Evolutionary conservation across 1,284 basidiomycete genomes (phyloP), one percentile per base, ranked within the genome.

Genomic region (Athelia sp.): DNA sequence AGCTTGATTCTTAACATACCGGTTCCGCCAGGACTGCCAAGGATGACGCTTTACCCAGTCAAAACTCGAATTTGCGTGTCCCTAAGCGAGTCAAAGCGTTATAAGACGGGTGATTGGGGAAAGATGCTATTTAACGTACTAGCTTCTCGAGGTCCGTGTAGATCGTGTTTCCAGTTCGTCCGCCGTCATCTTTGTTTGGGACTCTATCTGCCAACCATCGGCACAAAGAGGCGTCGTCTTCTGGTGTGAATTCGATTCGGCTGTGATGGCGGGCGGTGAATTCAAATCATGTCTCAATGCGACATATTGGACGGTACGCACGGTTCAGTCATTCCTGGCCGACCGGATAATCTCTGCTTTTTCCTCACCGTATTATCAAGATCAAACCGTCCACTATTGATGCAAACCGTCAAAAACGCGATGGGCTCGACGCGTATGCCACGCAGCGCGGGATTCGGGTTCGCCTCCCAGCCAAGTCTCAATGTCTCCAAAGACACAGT

Each of bases 21-120:
- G 74, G 36, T 80, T 69, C 9, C 78, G 69, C 81, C 81, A 83
- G 11, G 76, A 78, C 31, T 71, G 65, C 72, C 70, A 75, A 1
- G 79, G 55, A 54, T 82, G 81, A 2, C 63, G 60, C 4, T 50
- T 54, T 9, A 69, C 66, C 78, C 77, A 80, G 0, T 51, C 54
- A 69, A 71, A 79, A 43, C 4, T 13, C 13, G 26, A 6, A 13
- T 29, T 13, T 29, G 26, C 26, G 26, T 29, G 6, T 6, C 26
- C 26, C 26, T 29, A 13, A 29, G 26, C 6, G 13, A 6, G 13
- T 29, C 4, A 6, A 6, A 6, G 6, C 6, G 26, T 29, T 4
- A 29, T 29, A 13, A 29, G 26, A 4, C 13, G 17, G 11, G 44
- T 43, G 17, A 23, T 3, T 14, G 26, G 23, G 17, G 48, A 38